Evolutionary conservation across 2,329 filamentous ascomycete species (phyloP), one percentile per base, ranked within the genome.

Genomic region (Dactylellina parvicollis): DNA sequence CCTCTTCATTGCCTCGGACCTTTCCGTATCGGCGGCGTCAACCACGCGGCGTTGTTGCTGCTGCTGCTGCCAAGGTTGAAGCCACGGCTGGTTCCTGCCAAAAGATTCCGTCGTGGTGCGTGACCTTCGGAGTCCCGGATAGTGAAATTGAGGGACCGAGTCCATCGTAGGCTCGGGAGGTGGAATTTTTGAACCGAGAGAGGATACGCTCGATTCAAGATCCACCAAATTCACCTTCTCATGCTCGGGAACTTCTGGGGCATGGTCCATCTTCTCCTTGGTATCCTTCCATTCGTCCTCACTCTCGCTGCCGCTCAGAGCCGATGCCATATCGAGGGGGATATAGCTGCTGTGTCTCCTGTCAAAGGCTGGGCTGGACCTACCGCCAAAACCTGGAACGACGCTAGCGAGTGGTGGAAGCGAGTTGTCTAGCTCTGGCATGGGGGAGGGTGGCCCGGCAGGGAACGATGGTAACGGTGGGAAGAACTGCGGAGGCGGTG

Each of bases 1-100:
- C 40, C 74, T 75, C 46, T 67, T 75, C 75, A 77, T 76, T 44
- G 73, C 75, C 36, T 74, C 70, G 5, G 67, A 72, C 20, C 67
- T 72, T 47, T 64, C 67, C 24, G 34, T 36, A 54, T 72, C 67
- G 4, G 34, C 34, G 10, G 42, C 18, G 18, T 72, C 59, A 16
- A 30, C 40, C 22, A 16, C 46, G 22, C 36, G 47, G 36, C 49
- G 47, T 22, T 55, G 52, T 20, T 66, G 60, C 70, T 24, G 47
- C 24, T 38, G 47, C 16, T 55, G 52, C 24, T 66, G 60, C 70
- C 70, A 74, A 18, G 70, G 70, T 20, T 55, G 36, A 2, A 67
- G 49, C 70, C 70, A 74, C 40, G 70, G 70, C 34, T 67, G 60
- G 28, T 60, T 56, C 40, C 49, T 74, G 18, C 70, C 61, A 36